A percentile compares a stretch with the other conserved stretches of the same genome.
These are phyloP conservation scores for Entrophospora sp. DNA, from an alignment of 192 early-diverging fungal species.

Conservation along the genomic window DNA sequence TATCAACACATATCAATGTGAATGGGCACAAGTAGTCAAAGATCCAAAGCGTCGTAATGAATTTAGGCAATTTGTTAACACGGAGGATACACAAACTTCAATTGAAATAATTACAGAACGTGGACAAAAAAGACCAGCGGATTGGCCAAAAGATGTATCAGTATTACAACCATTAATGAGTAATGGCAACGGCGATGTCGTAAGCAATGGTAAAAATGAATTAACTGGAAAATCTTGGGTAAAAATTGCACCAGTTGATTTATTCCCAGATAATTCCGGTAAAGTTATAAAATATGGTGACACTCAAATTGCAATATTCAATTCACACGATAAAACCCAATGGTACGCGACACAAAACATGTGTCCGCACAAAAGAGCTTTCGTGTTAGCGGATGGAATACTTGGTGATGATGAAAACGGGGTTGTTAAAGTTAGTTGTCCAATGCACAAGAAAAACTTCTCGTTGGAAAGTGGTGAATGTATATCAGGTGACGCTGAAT, in stretches of 20 bases:
- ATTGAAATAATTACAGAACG: slow-evolving; percentile 56
- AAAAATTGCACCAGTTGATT: slow-evolving; percentile 21
- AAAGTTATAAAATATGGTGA: slow-evolving; percentile 48
- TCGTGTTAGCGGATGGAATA: slow-evolving; percentile 54
- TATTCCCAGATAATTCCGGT: slow-evolving; percentile 43
- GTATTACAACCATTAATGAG: slow-evolving; percentile 7
- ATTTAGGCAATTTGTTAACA: slow-evolving; percentile 59
- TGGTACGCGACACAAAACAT: slow-evolving; percentile 71
- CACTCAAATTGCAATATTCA: slow-evolving; percentile 57
- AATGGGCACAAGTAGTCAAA: slow-evolving; percentile 57
- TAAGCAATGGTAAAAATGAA: slow-evolving; percentile 14
- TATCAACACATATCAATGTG: slow-evolving; percentile 49
- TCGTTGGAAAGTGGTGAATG: slow-evolving; percentile 45
- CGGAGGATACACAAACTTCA: slow-evolving; percentile 29
- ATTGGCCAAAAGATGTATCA: slow-evolving; percentile 46
- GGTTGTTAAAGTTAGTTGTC: slow-evolving; percentile 43
- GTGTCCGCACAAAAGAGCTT: slow-evolving; percentile 67
- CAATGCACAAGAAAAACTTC: slow-evolving; percentile 61
- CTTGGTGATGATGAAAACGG: slow-evolving; percentile 35
- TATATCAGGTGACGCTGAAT: slow-evolving; percentile 32
- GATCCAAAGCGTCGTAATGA: slow-evolving; percentile 43
- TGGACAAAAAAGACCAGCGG: slow-evolving; percentile 53
- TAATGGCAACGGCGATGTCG: slow-evolving; percentile 18
- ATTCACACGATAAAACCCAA: slow-evolving; percentile 26
- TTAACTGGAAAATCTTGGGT: slow-evolving; percentile 27